Evolutionary conservation across 257 asterid species (phyloP), one percentile per base, ranked within the genome.

Genomic region (Nicotiana paniculata): DNA sequence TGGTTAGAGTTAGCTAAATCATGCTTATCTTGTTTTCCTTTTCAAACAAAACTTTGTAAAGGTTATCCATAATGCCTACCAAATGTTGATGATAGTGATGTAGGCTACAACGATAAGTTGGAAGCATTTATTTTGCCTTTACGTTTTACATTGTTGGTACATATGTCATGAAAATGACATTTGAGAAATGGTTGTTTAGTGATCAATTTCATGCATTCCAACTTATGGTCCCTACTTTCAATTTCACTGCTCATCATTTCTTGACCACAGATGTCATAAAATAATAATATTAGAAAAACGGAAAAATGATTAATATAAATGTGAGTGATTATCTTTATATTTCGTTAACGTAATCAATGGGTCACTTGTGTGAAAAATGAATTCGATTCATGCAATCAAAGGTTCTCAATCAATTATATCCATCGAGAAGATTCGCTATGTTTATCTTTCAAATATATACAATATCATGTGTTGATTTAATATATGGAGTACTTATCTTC

Each of bases 161-260:
- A 53, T 53, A 53, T 70, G 35, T 43, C 33, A 70, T 70, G 58
- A 70, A 39, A 43, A 43, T 70, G 77, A 70, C 77, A 21, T 11
- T 43, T 43, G n/a, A 70, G 58, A 21, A 70, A 70, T 39, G n/a
- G 58, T 70, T 70, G 58, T 69, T 70, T 70, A 39, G 77, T 70
- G 35, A 70, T 70, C 77, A 39, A 70, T n/a, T 39, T 21, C 77
- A 70, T 43, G 77, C 33, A n/a, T 39, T 70, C 77, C 77, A 55
- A 55, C 62, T 55, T 55, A 5, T 5, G 9, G 21, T 55, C 17
- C 21, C 9, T 4, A 16, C 62, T 55, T 55, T 16, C 62, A 4
- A 13, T 55, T 55, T 16, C 57, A 55, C 5, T 16, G 24, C 63
- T 58, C 62, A 55, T 55, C 24, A 55, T 55, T 55, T 55, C 24